phyloP scores from a whole-genome alignment of 768 basidiomycete species.

The Serendipita sp. region DNA sequence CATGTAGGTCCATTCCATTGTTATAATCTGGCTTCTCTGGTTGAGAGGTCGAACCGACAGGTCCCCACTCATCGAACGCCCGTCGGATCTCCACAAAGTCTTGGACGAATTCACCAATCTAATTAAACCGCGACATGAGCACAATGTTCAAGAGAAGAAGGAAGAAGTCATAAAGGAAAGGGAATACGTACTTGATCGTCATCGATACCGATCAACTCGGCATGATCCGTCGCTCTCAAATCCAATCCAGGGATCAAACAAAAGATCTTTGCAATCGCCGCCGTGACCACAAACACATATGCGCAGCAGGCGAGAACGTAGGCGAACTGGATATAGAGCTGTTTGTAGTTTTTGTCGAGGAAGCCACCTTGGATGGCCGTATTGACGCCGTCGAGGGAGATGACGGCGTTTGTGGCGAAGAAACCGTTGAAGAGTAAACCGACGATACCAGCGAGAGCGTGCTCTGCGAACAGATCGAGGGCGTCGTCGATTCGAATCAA shows the following conservation, averaged over 20 bases:
- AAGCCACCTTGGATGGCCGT: constrained; percentile 41
- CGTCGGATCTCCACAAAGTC: too few relatives aligned
- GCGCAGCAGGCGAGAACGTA: constrained; percentile 42
- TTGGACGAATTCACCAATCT: too few relatives aligned
- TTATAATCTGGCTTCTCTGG: too few relatives aligned
- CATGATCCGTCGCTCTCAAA: constrained; percentile 36
- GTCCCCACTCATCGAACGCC: too few relatives aligned
- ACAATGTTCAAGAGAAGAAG: not conserved
- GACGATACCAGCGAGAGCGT: constrained; percentile 70
- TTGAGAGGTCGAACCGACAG: too few relatives aligned
- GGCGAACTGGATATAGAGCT: constrained; percentile 61
- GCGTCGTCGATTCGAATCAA: constrained; percentile 66
- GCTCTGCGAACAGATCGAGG: constrained; percentile 83
- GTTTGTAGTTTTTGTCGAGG: constrained; percentile 57
- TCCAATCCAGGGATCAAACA: constrained; percentile 46
- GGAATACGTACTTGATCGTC: constrained; percentile 42
- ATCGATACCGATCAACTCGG: constrained; percentile 49
- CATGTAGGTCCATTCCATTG: too few relatives aligned
- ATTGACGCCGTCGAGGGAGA: constrained; percentile 53
- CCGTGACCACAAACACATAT: constrained; percentile 36
- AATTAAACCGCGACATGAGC: too few relatives aligned
- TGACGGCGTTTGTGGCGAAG: constrained; percentile 51
- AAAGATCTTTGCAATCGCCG: constrained; percentile 38
- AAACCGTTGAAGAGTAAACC: constrained; percentile 59
- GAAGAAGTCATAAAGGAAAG: not conserved